These are phyloP conservation scores for Dendrocalamus sinicus DNA, from an alignment of 176 grass and related monocot genomes.

Conservation along the genomic window DNA sequence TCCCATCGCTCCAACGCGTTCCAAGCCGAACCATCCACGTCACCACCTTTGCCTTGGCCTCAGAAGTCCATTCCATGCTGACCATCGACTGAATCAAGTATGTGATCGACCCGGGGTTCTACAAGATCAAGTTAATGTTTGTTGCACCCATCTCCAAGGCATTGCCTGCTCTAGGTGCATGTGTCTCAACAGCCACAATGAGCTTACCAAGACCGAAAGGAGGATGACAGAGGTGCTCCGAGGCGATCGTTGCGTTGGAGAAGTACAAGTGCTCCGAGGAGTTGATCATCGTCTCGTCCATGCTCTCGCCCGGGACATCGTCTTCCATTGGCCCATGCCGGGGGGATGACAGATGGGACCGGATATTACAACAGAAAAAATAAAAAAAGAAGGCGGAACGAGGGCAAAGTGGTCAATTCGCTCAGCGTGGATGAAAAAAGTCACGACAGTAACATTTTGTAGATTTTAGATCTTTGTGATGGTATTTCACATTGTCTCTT, in stretches of 20 bases:
- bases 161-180: constrained; percentile 53
- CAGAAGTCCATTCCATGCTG: neutral
- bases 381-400: no score
- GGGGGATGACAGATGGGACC: no score
- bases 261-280: constrained; percentile 64
- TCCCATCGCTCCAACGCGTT: no score
- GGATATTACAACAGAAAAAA: no score
- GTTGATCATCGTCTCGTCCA: constrained; percentile 53
- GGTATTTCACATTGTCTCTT: no score
- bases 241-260: constrained; percentile 60
- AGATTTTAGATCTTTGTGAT: no score
- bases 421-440: no score
- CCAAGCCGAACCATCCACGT: no score
- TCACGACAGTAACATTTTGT: no score
- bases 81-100: constrained; percentile 77
- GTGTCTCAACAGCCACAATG: constrained; percentile 49
- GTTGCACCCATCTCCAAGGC: constrained; percentile 63
- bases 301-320: constrained; percentile 53
- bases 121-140: constrained; percentile 67
- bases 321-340: constrained; percentile 54
- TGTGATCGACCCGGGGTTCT: constrained; percentile 67
- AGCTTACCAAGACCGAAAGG: constrained; percentile 61
- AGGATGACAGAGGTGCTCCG: constrained; percentile 64
- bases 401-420: no score
- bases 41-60: no score